Percentiles rank a stretch among this genome's conserved stretches.
These are phyloP conservation scores for Stephania yunnanensis DNA, from an alignment of 164 flowering plant genomes.

Conservation along the genomic window DNA sequence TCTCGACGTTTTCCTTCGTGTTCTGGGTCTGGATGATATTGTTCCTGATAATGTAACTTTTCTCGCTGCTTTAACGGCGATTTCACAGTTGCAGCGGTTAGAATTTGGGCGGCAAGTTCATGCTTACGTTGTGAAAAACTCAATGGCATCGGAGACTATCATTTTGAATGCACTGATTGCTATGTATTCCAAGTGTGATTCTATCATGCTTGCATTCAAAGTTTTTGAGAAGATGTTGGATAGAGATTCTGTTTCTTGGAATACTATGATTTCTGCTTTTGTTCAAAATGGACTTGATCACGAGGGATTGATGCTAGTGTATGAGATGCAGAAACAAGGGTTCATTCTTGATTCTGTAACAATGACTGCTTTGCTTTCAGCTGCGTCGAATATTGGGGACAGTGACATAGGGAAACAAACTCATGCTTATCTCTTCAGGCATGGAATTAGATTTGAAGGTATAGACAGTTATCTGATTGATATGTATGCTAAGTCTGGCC, in stretches of 20 bases:
- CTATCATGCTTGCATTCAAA: conserved; percentile 41
- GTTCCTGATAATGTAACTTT: conserved; percentile 60
- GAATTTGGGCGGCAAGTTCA: conserved; percentile 60
- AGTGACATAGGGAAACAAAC: conserved; percentile 61
- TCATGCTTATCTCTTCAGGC: conserved; percentile 73
- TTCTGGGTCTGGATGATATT: conserved; percentile 32
- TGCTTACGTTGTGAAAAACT: conserved; percentile 55
- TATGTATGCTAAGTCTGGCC: conserved; percentile 88
- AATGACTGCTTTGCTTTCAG: conserved; percentile 68
- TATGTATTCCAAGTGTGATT: conserved; percentile 78
- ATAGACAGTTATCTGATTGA: conserved; percentile 81
- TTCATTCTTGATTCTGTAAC: conserved; percentile 58
- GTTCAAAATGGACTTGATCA: conserved; percentile 76
- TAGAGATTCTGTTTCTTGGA: conserved; percentile 88
- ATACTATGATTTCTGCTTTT: conserved; percentile 67
- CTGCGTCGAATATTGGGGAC: conserved; percentile 70
- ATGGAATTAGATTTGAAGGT: conserved; percentile 64
- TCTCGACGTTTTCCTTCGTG: conserved; percentile 49
- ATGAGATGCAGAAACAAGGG: conserved; percentile 73
- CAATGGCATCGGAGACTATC: conserved; percentile 23
- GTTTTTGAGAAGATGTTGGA: conserved; percentile 61
- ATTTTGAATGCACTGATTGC: conserved; percentile 55
- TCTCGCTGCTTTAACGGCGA: conserved; percentile 54
- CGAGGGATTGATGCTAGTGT: conserved; percentile 75
- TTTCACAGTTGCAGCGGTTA: conserved; percentile 59